phyloP scores from a whole-genome alignment of 1,139 yeast genomes.

The Yamadazyma atmosphaerica region DNA sequence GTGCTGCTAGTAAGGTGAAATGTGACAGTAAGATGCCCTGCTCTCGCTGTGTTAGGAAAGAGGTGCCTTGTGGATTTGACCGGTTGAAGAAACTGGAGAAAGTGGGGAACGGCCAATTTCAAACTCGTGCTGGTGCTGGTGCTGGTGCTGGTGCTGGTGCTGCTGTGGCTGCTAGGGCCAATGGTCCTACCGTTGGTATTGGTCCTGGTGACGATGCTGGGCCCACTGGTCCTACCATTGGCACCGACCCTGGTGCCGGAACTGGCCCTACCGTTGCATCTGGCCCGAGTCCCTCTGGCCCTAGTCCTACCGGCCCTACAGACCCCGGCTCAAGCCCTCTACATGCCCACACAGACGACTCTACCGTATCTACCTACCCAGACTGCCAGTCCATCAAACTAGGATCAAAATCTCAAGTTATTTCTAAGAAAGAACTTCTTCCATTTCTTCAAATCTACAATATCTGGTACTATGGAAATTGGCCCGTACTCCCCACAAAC shows the following conservation, averaged over 20 bases:
- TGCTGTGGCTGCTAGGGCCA: too few relatives aligned
- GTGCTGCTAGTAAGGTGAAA: slow-evolving; percentile 35
- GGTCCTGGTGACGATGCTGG: too few relatives aligned
- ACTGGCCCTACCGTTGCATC: too few relatives aligned
- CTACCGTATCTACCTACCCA: too few relatives aligned
- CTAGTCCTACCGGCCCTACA: background rate
- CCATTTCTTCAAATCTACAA: slow-evolving; percentile 33
- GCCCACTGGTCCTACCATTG: too few relatives aligned
- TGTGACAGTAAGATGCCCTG: slow-evolving; percentile 33
- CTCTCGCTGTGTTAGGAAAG: slow-evolving; percentile 27
- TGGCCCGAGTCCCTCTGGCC: too few relatives aligned
- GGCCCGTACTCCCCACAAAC: slow-evolving; percentile 36
- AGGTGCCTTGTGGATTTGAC: slow-evolving; percentile 30
- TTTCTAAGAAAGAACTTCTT: slow-evolving; percentile 7
- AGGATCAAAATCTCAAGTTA: background rate
- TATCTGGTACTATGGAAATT: slow-evolving; percentile 40
- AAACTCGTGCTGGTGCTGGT: too few relatives aligned
- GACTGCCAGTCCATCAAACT: too few relatives aligned
- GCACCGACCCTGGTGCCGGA: too few relatives aligned
- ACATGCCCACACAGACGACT: too few relatives aligned
- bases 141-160: background rate
- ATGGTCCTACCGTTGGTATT: too few relatives aligned
- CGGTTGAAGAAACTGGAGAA: slow-evolving; percentile 22
- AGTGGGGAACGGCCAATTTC: background rate
- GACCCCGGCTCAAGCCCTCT: too few relatives aligned